Base-by-base conservation (phyloP, 148 eudicot genomes). In the Arbutus unedo region DNA sequence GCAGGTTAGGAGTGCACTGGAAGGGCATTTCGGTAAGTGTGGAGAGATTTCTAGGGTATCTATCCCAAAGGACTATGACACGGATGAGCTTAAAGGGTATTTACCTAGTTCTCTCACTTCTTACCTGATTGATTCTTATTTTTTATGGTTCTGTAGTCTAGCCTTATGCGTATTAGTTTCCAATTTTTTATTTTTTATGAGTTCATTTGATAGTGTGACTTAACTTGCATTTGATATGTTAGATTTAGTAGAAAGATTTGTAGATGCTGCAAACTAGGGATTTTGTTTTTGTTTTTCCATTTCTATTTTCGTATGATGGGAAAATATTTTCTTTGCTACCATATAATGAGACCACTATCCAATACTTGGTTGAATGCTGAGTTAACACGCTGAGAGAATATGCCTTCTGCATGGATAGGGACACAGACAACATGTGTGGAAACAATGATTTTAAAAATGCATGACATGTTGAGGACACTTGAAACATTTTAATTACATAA, bases 21-120 rank as follows among this genome's bases (percentile, higher is more conserved):
- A 87, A 86, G 86, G 86, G 85, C 93, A 89, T 81, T 97, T 97
- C 76, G 91, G 84, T 44, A 71, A 89, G 4, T 97, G 99, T 83
- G 99, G 99, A 71, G 91, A 94, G 84, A 92, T 97, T 51, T 84
- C 91, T 44, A 92, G 97, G 83, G 8, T 90, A 0, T 86, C 92
- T 11, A 82, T 94, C 57, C 99, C 97, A 1, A 85, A 57, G 60
- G 97, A 94, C 72, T 70, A 80, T 18, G 96, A 86, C 0, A 62
- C 74, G 44, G 92, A 91, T 19, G 85, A 72, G 74, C 72, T 90
- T 54, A 93, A 90, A 85, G 98, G 98, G 99, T 94, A 59, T 66
- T 89, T 85, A 38, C 56, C 51, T 47, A 8, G 3, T 51, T 76
- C 59, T 7, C 19, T 55, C 23, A 15, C 21, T 48, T 55, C 13